phyloP scores from a whole-genome alignment of 371 early-diverging fungal species.

The Gilbertella persicaria region DNA sequence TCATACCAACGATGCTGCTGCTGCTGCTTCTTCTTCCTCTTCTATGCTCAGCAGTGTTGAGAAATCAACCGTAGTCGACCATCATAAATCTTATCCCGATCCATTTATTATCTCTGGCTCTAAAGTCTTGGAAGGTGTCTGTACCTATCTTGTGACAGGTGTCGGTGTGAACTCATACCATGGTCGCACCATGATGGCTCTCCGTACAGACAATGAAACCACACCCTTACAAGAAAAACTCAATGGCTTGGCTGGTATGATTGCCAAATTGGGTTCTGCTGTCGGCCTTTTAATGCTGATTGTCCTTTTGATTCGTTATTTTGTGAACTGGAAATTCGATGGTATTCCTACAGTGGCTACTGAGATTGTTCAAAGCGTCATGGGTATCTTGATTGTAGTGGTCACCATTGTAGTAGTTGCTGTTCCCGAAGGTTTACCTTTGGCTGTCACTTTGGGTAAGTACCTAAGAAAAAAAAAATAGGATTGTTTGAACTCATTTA shows the following conservation, averaged over 20 bases:
- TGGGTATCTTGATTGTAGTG: slow-evolving; percentile 66
- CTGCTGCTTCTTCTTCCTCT: neutral
- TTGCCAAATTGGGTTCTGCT: slow-evolving; percentile 68
- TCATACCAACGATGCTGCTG: neutral
- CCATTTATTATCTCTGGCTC: slow-evolving; percentile 76
- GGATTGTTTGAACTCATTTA: too few species aligned
- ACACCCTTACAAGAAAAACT: slow-evolving; percentile 77
- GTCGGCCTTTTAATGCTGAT: slow-evolving; percentile 65
- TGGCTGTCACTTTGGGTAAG: slow-evolving; percentile 73
- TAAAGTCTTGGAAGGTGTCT: slow-evolving; percentile 79
- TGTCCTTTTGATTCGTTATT: slow-evolving; percentile 58
- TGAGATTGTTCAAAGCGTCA: slow-evolving; percentile 46
- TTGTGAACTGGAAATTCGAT: slow-evolving; percentile 31
- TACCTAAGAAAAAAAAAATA: too few species aligned
- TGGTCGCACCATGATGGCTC: slow-evolving; percentile 77
- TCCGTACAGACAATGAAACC: slow-evolving; percentile 53
- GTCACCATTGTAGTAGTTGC: slow-evolving; percentile 79
- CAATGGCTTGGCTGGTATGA: slow-evolving; percentile 62
- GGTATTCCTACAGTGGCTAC: slow-evolving; percentile 22
- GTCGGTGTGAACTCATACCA: slow-evolving; percentile 74
- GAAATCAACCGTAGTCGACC: neutral
- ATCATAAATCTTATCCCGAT: slow-evolving; percentile 30
- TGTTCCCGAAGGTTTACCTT: slow-evolving; percentile 81
- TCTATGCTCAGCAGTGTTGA: neutral
- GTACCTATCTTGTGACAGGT: slow-evolving; percentile 66